A percentile compares a stretch with the other conserved stretches of the same genome.
These are phyloP conservation scores for Candida ficus DNA, from an alignment of 805 yeast species.

Conservation along the genomic window DNA sequence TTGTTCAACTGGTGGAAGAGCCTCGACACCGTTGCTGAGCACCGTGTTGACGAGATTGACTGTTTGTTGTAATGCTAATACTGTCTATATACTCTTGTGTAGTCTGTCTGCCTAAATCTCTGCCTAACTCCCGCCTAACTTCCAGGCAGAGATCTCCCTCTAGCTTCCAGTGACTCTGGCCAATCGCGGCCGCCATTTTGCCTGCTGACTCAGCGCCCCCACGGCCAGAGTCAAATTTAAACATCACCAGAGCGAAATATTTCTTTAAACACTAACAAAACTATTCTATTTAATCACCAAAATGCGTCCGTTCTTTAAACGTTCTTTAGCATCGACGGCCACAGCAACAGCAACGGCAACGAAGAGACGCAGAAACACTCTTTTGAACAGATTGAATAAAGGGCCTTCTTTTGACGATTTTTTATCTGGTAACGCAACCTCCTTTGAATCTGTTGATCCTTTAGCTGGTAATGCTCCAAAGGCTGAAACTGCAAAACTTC, in stretches of 20 bases:
- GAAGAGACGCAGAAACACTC: constrained; percentile 7
- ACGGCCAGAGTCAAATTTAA: too few species aligned
- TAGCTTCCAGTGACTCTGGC: too few species aligned
- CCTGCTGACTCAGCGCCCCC: too few species aligned
- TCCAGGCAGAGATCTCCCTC: background rate
- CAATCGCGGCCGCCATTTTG: too few species aligned
- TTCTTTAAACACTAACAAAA: background rate
- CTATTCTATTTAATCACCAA: too few species aligned
- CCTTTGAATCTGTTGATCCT: constrained; percentile 58
- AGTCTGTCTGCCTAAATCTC: too few species aligned
- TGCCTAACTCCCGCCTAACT: too few species aligned
- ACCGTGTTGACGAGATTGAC: constrained; percentile 34
- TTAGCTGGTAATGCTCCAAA: constrained; percentile 49
- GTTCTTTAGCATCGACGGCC: constrained; percentile 6
- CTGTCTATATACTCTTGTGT: too few species aligned
- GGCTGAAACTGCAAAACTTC: constrained; percentile 43
- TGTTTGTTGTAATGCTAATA: constrained; percentile 16
- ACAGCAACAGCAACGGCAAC: background rate
- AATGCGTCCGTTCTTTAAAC: too few species aligned
- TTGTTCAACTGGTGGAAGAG: constrained; percentile 93
- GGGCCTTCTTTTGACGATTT: constrained; percentile 97
- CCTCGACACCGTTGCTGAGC: constrained; percentile 51
- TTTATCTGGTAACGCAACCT: constrained; percentile 70
- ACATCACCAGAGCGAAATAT: too few species aligned
- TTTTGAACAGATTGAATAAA: constrained; percentile 38